phyloP scores from a whole-genome alignment of 1,284 basidiomycete species.

The Phlebopus sp. region DNA sequence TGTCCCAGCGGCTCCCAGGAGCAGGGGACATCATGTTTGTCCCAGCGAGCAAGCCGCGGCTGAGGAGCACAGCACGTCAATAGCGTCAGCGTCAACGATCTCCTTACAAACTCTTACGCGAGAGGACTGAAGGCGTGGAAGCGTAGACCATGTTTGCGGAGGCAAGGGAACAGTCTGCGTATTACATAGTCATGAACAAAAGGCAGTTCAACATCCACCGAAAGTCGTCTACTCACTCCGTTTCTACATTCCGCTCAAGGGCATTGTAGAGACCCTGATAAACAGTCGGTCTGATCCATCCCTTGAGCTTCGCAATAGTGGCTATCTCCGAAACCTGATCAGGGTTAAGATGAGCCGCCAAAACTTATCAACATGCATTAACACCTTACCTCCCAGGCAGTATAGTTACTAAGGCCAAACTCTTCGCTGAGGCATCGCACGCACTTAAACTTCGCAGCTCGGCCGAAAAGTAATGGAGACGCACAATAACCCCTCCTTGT shows the following conservation, averaged over 20 bases:
- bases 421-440: neutral
- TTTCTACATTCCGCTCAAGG: conserved; percentile 38
- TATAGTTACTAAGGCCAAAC: conserved; percentile 3
- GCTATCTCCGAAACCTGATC: conserved; percentile 60
- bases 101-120: conserved; percentile 6
- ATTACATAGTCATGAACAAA: neutral
- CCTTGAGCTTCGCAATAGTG: conserved; percentile 50
- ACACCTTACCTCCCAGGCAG: neutral
- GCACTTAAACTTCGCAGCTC: neutral
- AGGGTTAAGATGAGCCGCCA: neutral
- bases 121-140: conserved; percentile 60
- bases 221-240: conserved; percentile 1
- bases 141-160: conserved; percentile 56
- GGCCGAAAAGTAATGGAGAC: neutral
- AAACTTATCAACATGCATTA: neutral
- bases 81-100: too few relatives aligned
- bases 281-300: conserved; percentile 41
- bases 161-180: conserved; percentile 49
- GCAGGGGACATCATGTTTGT: conserved; percentile 16
- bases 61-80: conserved; percentile 12
- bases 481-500: conserved; percentile 45
- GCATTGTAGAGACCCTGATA: conserved; percentile 68
- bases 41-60: conserved; percentile 44
- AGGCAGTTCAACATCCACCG: neutral
- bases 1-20: neutral